Evolutionary conservation across 1,139 yeast genomes (phyloP).

Genomic region (Geotrichum histeridarum): DNA sequence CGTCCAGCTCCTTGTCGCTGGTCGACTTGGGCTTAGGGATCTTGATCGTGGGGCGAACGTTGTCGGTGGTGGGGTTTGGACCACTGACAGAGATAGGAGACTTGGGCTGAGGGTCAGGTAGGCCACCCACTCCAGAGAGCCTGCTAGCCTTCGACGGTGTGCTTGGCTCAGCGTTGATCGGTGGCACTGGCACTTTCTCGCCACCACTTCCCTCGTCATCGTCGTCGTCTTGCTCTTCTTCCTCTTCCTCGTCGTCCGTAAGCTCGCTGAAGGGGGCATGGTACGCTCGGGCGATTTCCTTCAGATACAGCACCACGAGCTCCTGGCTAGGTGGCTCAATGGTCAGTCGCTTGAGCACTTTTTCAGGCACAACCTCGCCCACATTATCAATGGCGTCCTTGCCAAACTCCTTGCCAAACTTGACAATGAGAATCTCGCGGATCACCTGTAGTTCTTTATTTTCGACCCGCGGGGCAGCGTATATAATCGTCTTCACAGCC

Average conservation of each 20-base stretch:
- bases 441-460: conserved; percentile 63
- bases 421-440: conserved; percentile 56
- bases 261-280: conserved; percentile 66
- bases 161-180: conserved; percentile 24
- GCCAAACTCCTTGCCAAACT: conserved; percentile 65
- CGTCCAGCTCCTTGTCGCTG: conserved; percentile 45
- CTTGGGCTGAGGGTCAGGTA: conserved; percentile 31
- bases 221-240: conserved; percentile 31
- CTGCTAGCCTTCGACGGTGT: conserved; percentile 23
- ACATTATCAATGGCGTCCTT: conserved; percentile 57
- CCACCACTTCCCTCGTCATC: conserved; percentile 33
- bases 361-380: conserved; percentile 55
- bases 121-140: conserved; percentile 25
- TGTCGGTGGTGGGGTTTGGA: conserved; percentile 46
- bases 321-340: conserved; percentile 63
- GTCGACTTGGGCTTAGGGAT: conserved; percentile 22
- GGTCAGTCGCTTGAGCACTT: conserved; percentile 57
- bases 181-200: conserved; percentile 27
- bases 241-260: conserved; percentile 35
- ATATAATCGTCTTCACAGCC: conserved; percentile 67
- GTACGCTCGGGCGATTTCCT: conserved; percentile 79
- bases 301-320: conserved; percentile 63
- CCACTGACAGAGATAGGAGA: conserved; percentile 47
- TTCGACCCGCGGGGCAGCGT: conserved; percentile 67
- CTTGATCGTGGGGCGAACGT: conserved; percentile 38